A percentile compares a stretch with the other conserved stretches of the same genome.
phyloP scores from a whole-genome alignment of 2,329 filamentous ascomycete species.

The Dactylonectria estremocensis region DNA sequence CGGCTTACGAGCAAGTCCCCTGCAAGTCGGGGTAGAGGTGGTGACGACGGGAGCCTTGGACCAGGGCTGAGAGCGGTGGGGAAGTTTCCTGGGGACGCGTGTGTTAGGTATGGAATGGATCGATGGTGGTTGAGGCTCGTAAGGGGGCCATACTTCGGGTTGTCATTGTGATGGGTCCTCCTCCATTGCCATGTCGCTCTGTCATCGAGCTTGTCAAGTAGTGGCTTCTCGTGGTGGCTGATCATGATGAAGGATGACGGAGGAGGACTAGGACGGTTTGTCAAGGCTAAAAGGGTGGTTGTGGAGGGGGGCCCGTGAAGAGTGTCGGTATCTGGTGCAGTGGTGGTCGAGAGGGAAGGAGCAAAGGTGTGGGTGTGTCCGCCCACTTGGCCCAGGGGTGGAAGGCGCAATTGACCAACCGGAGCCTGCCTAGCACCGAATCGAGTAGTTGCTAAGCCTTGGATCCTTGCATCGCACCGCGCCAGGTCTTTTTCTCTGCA shows the following conservation, averaged over 20 bases:
- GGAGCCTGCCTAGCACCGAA: conserved; percentile 42
- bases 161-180: neutral
- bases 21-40: conserved; percentile 14
- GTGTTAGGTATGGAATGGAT: neutral
- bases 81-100: neutral
- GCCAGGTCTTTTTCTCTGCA: conserved; percentile 4
- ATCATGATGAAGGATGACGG: conserved; percentile 13
- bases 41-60: conserved; percentile 19
- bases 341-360: neutral
- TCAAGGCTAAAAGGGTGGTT: neutral
- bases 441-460: conserved; percentile 46
- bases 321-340: too few species aligned
- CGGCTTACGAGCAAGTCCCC: too few species aligned
- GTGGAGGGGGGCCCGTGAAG: neutral
- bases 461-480: conserved; percentile 38
- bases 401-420: conserved; percentile 44
- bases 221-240: neutral
- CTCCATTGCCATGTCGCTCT: neutral
- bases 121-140: neutral
- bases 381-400: conserved; percentile 43
- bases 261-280: neutral
- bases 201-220: neutral
- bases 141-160: neutral
- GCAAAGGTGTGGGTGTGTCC: conserved; percentile 19
- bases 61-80: neutral